Evolutionary conservation across 768 basidiomycete species (phyloP).

Genomic region (Rhizopogon vulgaris): DNA sequence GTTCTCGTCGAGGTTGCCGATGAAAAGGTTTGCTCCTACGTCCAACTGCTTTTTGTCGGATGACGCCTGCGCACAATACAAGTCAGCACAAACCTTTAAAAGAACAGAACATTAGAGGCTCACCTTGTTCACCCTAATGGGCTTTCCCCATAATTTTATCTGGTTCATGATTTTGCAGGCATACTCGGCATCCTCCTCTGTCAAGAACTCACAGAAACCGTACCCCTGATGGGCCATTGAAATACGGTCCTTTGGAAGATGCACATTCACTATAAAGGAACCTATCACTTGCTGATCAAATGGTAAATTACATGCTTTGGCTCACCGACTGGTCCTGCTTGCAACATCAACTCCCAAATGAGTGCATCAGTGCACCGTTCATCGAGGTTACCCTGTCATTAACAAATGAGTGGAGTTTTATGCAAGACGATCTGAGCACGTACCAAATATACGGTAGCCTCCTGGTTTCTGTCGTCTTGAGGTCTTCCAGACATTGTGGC

Average conservation of each 20-base stretch:
- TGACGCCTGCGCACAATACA: conserved; percentile 58
- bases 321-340: conserved; percentile 97
- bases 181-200: conserved; percentile 98
- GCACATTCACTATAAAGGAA: conserved; percentile 74
- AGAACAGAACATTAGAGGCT: conserved; percentile 18
- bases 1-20: conserved; percentile 91
- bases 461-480: conserved; percentile 87
- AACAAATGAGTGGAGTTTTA: neutral
- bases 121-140: conserved; percentile 98
- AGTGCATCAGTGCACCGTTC: conserved; percentile 92
- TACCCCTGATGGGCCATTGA: conserved; percentile 99
- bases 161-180: conserved; percentile 99
- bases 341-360: conserved; percentile 97
- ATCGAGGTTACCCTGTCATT: conserved; percentile 84
- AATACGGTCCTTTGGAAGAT: conserved; percentile 96
- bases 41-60: conserved; percentile 98
- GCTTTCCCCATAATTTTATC: conserved; percentile 98
- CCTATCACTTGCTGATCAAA: neutral
- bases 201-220: conserved; percentile 98
- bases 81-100: neutral
- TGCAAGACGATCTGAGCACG: conserved; percentile 1
- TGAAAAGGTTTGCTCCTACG: conserved; percentile 95
- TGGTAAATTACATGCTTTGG: conserved; percentile 8
- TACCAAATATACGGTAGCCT: conserved; percentile 85
- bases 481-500: conserved; percentile 35